These are phyloP conservation scores for Furcasterigmium furcatum DNA, from an alignment of 2,329 filamentous ascomycete species.

Conservation along the genomic window DNA sequence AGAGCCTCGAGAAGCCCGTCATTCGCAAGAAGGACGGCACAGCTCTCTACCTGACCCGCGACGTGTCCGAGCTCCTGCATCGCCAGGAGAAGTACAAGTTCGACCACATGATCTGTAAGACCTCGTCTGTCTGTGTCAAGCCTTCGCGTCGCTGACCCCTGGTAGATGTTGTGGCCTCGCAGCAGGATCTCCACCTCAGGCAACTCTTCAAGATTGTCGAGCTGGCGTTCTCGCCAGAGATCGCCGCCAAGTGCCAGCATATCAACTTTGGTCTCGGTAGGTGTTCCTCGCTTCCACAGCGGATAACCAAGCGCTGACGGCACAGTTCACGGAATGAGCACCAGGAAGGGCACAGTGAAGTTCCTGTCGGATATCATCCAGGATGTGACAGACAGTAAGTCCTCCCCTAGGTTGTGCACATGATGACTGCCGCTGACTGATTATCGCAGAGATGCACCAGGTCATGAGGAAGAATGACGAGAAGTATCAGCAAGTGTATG, in stretches of 20 bases:
- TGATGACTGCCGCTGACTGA: neutral
- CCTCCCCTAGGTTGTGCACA: neutral
- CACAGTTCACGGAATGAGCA: slow-evolving; percentile 68
- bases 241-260: slow-evolving; percentile 66
- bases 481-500: slow-evolving; percentile 80
- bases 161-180: slow-evolving; percentile 66
- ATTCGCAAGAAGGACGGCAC: slow-evolving; percentile 73
- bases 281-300: neutral
- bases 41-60: slow-evolving; percentile 73
- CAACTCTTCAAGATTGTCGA: slow-evolving; percentile 77
- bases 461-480: slow-evolving; percentile 60
- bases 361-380: slow-evolving; percentile 70
- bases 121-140: no score
- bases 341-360: slow-evolving; percentile 70
- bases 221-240: slow-evolving; percentile 65
- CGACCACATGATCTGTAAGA: slow-evolving; percentile 64
- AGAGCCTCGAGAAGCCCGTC: slow-evolving; percentile 67
- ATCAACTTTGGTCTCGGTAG: slow-evolving; percentile 61
- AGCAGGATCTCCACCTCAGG: slow-evolving; percentile 70
- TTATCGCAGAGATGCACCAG: neutral
- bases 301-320: neutral
- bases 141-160: no score
- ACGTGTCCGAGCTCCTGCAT: slow-evolving; percentile 71
- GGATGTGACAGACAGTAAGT: slow-evolving; percentile 68
- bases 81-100: slow-evolving; percentile 47